Conservation (phyloP, 108 stramenopile genomes). For the Mayamaea pseudoterrestris region DNA sequence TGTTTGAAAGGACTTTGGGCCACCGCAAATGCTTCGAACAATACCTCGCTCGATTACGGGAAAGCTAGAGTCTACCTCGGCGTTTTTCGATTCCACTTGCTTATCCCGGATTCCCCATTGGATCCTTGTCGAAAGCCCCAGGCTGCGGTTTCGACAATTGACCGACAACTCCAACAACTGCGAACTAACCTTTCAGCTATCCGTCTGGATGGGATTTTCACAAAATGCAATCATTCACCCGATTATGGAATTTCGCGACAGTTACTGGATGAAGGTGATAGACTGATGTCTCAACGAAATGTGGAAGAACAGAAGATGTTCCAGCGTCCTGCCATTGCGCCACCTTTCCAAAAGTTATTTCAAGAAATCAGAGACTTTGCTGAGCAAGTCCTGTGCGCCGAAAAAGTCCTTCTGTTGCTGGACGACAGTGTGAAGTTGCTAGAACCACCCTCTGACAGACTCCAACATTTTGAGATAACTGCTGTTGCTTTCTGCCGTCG, state of each 20-base stretch:
- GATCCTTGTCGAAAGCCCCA: slow-evolving; percentile 85
- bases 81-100: slow-evolving; percentile 53
- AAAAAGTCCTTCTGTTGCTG: slow-evolving; percentile 27
- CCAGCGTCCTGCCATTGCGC: slow-evolving; percentile 47
- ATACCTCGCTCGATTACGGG: slow-evolving; percentile 16
- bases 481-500: slow-evolving; percentile 57
- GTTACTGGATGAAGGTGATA: slow-evolving; percentile 7
- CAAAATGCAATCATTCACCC: slow-evolving; percentile 35
- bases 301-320: slow-evolving; percentile 51
- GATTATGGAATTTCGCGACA: slow-evolving; percentile 11
- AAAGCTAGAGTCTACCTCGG: slow-evolving; percentile 68
- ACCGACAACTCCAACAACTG: slow-evolving; percentile 16
- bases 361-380: slow-evolving; percentile 62
- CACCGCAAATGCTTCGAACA: slow-evolving; percentile 3
- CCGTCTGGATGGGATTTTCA: slow-evolving; percentile 42
- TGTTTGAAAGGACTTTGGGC: slow-evolving; percentile 21
- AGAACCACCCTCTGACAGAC: slow-evolving; percentile 18
- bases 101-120: slow-evolving; percentile 75
- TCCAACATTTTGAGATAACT: slow-evolving; percentile 16
- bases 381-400: slow-evolving; percentile 25
- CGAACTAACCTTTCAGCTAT: slow-evolving; percentile 10
- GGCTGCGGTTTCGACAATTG: slow-evolving; percentile 59
- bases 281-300: slow-evolving; percentile 16
- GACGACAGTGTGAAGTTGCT: slow-evolving; percentile 14
- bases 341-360: slow-evolving; percentile 62